Evolutionary conservation across 192 early-diverging fungal genomes (phyloP), one percentile per base, ranked within the genome.

Genomic region (Rhizophlyctis rosea): DNA sequence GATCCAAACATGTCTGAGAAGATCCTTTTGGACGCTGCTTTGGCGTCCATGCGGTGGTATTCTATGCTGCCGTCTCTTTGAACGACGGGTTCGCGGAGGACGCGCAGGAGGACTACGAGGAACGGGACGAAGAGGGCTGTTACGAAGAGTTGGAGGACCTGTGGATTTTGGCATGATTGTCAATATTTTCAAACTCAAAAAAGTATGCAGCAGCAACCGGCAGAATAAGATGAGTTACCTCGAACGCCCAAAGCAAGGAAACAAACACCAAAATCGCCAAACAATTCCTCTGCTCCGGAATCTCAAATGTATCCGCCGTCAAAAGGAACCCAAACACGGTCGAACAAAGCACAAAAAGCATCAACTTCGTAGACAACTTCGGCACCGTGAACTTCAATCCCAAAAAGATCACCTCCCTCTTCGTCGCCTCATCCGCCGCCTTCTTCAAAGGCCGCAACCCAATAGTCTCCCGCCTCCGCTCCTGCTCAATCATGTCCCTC

Each of bases 1-100:
- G 95, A 89, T 16, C 89, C 90, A 66, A 96, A 96, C 95, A 98
- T 98, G 54, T 90, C 85, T 7, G 87, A 82, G 66, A 96, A 96
- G 52, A 98, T 88, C 30, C 74, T 76, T 69, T 91, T 91, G 24
- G 95, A 84, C 14, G 91, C 90, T 1, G 86, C 84, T 44, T 84
- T 81, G 3, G 94, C 90, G 39, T 67, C 57, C 62, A 96, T 62
- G 4, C 90, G 88, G 27, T 67, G 55, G 53, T 70, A 70, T 0
- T 70, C 47, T 52, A 76, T 78, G 24, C 59, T 33, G 23, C 59
- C 58, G 55, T 81, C 81, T 49, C 74, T 64, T 3, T 65, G 53
- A 36, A 65, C 62, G 3, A 71, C 72, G 1, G 78, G 71, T 28
- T 82, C 77, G 32, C 90, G 85, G 85, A 96, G 86, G 27, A 96